Evolutionary conservation across 495 filamentous ascomycete genomes (phyloP).

Genomic region (Talaromyces adpressus): DNA sequence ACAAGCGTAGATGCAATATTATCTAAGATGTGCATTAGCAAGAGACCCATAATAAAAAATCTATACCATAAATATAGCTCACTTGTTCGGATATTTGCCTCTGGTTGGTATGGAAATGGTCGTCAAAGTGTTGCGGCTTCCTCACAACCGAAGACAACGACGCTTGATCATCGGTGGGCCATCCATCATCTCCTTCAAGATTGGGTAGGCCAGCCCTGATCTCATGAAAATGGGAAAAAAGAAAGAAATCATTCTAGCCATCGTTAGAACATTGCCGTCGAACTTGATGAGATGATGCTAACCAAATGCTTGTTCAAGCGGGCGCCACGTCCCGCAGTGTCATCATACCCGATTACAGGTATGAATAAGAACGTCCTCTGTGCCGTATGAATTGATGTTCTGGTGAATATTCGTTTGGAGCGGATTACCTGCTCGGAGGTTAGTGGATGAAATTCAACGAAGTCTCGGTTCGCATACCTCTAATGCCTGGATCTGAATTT

Average conservation of each 20-base stretch:
- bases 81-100: constrained; percentile 7
- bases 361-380: constrained; percentile 79
- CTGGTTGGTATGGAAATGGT: background rate
- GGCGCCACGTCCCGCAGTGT: constrained; percentile 1
- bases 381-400: constrained; percentile 60
- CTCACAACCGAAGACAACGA: constrained; percentile 42
- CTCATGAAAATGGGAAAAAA: constrained; percentile 82
- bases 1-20: constrained; percentile 19
- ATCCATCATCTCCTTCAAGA: constrained; percentile 51
- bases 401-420: constrained; percentile 66
- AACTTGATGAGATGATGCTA: constrained; percentile 2
- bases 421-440: constrained; percentile 60
- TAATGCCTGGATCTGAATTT: constrained; percentile 80
- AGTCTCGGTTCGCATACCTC: constrained; percentile 41
- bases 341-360: constrained; percentile 46
- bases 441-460: constrained; percentile 10
- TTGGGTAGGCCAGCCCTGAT: constrained; percentile 64
- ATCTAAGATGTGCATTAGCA: background rate
- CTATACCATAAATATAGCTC: background rate
- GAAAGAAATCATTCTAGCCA: constrained; percentile 69
- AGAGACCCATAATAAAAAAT: too few relatives aligned
- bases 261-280: constrained; percentile 9
- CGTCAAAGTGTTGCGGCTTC: constrained; percentile 14
- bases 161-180: constrained; percentile 35
- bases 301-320: constrained; percentile 44